Percentiles rank a stretch among this genome's conserved stretches.
phyloP scores from a whole-genome alignment of 495 filamentous ascomycete species.

The Talaromyces proteolyticus region DNA sequence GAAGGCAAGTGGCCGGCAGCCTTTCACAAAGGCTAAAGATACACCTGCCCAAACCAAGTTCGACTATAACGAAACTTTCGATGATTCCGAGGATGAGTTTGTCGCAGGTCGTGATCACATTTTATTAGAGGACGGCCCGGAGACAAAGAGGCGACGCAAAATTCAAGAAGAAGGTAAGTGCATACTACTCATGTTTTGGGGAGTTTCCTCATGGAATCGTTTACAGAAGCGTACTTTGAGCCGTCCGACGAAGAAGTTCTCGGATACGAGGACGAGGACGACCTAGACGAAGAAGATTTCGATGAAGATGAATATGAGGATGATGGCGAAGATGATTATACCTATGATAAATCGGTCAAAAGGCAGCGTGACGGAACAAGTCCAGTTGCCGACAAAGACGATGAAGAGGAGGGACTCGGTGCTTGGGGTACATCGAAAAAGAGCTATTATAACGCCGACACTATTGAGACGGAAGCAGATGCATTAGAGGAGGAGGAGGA shows the following conservation, averaged over 20 bases:
- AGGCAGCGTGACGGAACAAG: conserved; percentile 18
- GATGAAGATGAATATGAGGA: conserved; percentile 45
- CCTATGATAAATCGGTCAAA: conserved; percentile 25
- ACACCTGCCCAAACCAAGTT: conserved; percentile 28
- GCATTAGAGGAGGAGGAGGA: conserved; percentile 89
- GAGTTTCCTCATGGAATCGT: background rate
- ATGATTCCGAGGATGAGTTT: conserved; percentile 91
- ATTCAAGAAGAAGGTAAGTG: conserved; percentile 55
- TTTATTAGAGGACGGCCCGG: conserved; percentile 71
- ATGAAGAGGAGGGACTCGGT: conserved; percentile 67
- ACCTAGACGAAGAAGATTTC: conserved; percentile 36
- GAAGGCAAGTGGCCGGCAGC: conserved; percentile 53
- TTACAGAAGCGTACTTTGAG: conserved; percentile 53
- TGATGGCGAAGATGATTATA: conserved; percentile 36
- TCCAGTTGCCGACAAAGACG: conserved; percentile 24
- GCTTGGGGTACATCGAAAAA: conserved; percentile 84
- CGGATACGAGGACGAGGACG: conserved; percentile 50
- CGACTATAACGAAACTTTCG: conserved; percentile 72
- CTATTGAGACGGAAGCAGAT: conserved; percentile 86
- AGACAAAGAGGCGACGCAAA: conserved; percentile 67
- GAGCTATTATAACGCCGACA: conserved; percentile 88
- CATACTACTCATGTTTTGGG: background rate
- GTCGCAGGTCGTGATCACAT: conserved; percentile 77
- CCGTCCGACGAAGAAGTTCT: conserved; percentile 87
- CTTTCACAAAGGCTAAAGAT: conserved; percentile 42